Conservation (phyloP, 768 basidiomycete species). For the Suillus variegatus region DNA sequence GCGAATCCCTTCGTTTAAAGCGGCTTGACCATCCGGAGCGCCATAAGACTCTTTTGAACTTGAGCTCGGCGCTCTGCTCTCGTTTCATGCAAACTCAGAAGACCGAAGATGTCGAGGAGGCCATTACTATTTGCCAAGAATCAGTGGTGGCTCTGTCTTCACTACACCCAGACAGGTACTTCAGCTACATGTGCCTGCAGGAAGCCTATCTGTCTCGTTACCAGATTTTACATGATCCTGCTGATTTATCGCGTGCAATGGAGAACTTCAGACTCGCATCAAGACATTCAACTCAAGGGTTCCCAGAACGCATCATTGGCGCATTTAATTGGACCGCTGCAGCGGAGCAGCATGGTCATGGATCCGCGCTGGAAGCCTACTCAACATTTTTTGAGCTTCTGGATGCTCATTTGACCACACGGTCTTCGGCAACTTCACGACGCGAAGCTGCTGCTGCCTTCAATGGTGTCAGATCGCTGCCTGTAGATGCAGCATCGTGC, state of each 20-base stretch:
- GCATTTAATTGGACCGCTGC: too few relatives aligned
- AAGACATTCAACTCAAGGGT: neutral
- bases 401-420: neutral
- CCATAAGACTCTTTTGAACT: neutral
- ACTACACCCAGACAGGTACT: neutral
- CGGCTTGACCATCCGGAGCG: neutral
- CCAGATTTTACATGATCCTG: neutral
- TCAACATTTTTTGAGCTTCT: neutral
- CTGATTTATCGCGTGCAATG: neutral
- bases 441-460: neutral
- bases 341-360: neutral
- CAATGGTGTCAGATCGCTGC: neutral
- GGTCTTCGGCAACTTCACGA: neutral
- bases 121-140: neutral
- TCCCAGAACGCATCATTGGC: neutral
- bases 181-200: neutral
- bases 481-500: slow-evolving; percentile 13
- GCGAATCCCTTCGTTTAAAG: neutral
- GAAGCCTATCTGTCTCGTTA: neutral
- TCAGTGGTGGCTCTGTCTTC: neutral
- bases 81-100: neutral
- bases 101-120: neutral
- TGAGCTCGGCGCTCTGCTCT: neutral
- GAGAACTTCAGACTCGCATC: neutral
- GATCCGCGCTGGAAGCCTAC: slow-evolving; percentile 4